Conservation (phyloP, 495 filamentous ascomycete species). For the Xylaria bambusicola region DNA sequence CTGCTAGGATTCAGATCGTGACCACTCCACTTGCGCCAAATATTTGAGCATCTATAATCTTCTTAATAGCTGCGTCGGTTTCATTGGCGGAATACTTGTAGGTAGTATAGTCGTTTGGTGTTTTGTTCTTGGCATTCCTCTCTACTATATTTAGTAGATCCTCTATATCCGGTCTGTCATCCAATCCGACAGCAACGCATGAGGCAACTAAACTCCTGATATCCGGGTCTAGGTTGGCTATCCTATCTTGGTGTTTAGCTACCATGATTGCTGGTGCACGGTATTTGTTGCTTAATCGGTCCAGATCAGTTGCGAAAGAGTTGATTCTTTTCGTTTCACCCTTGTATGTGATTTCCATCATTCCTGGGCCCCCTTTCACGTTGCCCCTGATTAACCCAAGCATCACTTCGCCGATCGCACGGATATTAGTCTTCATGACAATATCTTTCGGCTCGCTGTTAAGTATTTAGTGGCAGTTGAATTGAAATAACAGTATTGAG, state of each 20-base stretch:
- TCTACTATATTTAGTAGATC: slow-evolving; percentile 20
- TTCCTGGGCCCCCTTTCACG: neutral
- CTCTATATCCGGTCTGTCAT: slow-evolving; percentile 19
- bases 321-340: slow-evolving; percentile 12
- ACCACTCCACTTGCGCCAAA: neutral
- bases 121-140: slow-evolving; percentile 17
- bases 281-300: slow-evolving; percentile 17
- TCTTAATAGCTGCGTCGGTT: slow-evolving; percentile 11
- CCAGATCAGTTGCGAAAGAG: slow-evolving; percentile 23
- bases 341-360: slow-evolving; percentile 18
- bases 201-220: slow-evolving; percentile 20
- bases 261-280: neutral
- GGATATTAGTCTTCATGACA: slow-evolving; percentile 16
- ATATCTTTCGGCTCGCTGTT: neutral
- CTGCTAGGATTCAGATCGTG: neutral
- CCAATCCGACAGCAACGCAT: slow-evolving; percentile 13
- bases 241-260: slow-evolving; percentile 9
- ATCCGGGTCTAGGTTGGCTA: slow-evolving; percentile 22
- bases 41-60: neutral
- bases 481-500: neutral
- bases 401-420: slow-evolving; percentile 16
- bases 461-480: neutral
- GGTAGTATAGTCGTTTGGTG: neutral
- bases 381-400: slow-evolving; percentile 22
- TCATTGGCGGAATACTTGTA: slow-evolving; percentile 22